Conservation (phyloP, 129 eudicot genomes). For the Smallanthus sonchifolius region DNA sequence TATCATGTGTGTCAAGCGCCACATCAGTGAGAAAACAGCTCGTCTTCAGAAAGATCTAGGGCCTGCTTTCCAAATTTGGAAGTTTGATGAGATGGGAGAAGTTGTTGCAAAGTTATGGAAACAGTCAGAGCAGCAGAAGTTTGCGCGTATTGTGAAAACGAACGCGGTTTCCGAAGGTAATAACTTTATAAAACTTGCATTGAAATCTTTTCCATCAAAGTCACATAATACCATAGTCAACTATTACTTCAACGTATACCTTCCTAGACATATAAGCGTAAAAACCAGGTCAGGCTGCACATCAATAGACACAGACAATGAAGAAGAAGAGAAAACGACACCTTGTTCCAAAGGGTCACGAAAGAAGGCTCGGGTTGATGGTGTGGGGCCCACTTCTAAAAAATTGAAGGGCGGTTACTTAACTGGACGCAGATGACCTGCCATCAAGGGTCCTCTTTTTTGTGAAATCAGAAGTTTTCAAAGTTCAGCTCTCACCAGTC, state of each 20-base stretch:
- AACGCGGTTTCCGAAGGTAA: slow-evolving; percentile 32
- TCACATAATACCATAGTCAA: slow-evolving; percentile 31
- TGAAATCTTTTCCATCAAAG: slow-evolving; percentile 29
- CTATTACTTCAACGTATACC: slow-evolving; percentile 57
- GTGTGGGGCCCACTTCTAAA: slow-evolving; percentile 20
- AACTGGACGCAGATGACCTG: slow-evolving; percentile 22
- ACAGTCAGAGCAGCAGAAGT: slow-evolving; percentile 37
- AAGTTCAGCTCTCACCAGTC: slow-evolving; percentile 13
- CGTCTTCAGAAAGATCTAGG: slow-evolving; percentile 53
- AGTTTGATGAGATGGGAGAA: slow-evolving; percentile 65
- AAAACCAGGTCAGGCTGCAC: slow-evolving; percentile 41
- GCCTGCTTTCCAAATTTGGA: slow-evolving; percentile 52
- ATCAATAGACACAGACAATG: slow-evolving; percentile 40
- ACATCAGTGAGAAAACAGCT: slow-evolving; percentile 38
- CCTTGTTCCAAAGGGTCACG: slow-evolving; percentile 30
- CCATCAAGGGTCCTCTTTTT: not conserved
- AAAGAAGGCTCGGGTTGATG: slow-evolving; percentile 37
- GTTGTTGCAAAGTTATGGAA: slow-evolving; percentile 47
- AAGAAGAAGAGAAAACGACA: slow-evolving; percentile 22
- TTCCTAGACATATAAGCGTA: slow-evolving; percentile 46
- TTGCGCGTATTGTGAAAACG: slow-evolving; percentile 24
- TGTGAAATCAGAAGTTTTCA: slow-evolving; percentile 12
- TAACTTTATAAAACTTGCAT: slow-evolving; percentile 36
- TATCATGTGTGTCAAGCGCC: slow-evolving; percentile 43
- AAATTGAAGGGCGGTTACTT: slow-evolving; percentile 10